Conservation (phyloP, 2,329 filamentous ascomycete genomes). For the Pseudocercospora eumusae region DNA sequence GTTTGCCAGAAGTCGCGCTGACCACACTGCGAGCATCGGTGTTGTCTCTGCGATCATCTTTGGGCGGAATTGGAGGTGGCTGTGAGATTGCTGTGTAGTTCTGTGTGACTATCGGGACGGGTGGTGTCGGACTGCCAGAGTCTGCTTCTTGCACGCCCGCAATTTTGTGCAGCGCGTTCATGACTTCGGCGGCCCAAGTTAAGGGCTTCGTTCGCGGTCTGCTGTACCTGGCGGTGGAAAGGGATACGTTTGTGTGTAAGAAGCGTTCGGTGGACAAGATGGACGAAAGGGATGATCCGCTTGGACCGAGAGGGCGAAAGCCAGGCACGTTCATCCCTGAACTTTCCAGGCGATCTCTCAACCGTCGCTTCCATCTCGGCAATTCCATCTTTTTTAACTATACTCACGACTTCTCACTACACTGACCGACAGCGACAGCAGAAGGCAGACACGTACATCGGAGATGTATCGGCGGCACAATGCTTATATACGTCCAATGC, state of each 20-base stretch:
- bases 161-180: conserved; percentile 41
- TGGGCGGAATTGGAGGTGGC: conserved; percentile 21
- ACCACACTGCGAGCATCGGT: conserved; percentile 19
- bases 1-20: conserved; percentile 17
- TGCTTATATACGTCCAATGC: not conserved
- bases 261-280: not conserved
- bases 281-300: not conserved
- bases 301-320: not conserved
- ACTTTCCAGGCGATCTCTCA: not conserved
- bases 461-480: not conserved
- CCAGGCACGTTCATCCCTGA: not conserved
- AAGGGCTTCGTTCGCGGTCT: conserved; percentile 1
- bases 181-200: conserved; percentile 24
- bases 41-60: conserved; percentile 20
- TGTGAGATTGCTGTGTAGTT: conserved; percentile 31
- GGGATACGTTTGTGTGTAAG: conserved; percentile 3
- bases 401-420: not conserved
- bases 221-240: conserved; percentile 17
- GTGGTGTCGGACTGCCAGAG: conserved; percentile 24
- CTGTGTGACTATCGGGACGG: conserved; percentile 19
- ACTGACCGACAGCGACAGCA: not conserved
- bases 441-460: not conserved
- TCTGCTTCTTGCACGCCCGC: conserved; percentile 39
- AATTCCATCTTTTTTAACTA: not conserved
- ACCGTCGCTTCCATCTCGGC: not conserved